Evolutionary conservation across 2,329 filamentous ascomycete genomes (phyloP).

Genomic region (Ilyonectria sp.): DNA sequence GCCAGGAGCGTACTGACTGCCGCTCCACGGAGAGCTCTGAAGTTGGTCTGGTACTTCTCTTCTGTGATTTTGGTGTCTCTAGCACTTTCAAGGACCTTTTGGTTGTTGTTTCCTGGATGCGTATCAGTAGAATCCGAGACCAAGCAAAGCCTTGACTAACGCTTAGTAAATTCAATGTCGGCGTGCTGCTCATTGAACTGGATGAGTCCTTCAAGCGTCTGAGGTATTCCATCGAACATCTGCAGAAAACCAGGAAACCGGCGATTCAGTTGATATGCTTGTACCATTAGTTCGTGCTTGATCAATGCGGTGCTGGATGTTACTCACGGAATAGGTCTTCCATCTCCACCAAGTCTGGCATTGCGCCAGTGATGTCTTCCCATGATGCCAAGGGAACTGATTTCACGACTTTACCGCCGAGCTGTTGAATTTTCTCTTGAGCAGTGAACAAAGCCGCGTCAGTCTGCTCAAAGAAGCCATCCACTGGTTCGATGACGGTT

Average conservation of each 20-base stretch:
- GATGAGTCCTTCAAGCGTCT: conserved; percentile 27
- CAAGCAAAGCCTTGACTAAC: not conserved
- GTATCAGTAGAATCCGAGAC: too few relatives aligned
- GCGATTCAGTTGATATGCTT: not conserved
- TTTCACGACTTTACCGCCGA: not conserved
- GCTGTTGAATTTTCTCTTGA: not conserved
- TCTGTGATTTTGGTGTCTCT: not conserved
- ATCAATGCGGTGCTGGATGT: not conserved
- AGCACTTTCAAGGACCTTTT: not conserved
- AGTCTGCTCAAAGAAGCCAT: conserved; percentile 16
- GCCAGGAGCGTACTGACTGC: not conserved
- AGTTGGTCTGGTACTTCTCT: not conserved
- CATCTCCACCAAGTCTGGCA: not conserved
- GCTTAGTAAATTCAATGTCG: conserved; percentile 12
- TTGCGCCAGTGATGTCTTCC: not conserved
- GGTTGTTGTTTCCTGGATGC: not conserved
- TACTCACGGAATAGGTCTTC: not conserved
- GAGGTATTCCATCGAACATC: not conserved
- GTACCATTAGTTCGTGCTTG: not conserved
- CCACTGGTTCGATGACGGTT: conserved; percentile 6
- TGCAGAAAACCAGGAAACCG: not conserved
- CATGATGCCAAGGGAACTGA: not conserved
- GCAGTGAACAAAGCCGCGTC: not conserved
- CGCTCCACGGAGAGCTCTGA: not conserved
- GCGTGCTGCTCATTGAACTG: conserved; percentile 35